Base-by-base conservation (phyloP, 2,329 filamentous ascomycete species). In the Cladobotryum protrusum region DNA sequence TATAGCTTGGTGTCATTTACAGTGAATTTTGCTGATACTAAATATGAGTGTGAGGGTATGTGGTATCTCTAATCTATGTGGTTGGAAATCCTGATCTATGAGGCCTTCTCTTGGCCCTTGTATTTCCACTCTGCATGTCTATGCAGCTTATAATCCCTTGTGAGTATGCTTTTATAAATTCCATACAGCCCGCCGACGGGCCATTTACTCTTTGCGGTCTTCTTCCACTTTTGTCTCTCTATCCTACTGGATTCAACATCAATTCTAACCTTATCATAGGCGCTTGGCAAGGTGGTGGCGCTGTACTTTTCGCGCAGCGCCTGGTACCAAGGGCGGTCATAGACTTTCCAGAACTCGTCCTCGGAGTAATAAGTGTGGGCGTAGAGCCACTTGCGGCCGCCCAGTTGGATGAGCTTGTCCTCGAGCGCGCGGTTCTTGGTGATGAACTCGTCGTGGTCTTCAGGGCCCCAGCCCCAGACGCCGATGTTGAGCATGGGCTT, bases 341-440 rank as follows among this genome's bases (percentile, higher is more conserved):
- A 87, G 46, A 82, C 72, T 33, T 69, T 59, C 83, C 83, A 87
- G 67, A 87, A 89, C 61, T 87, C 81, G 0, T 76, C 70, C 61
- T 86, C 78, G n/a, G 78, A 76, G 65, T 93, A 93, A 70, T 90
- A 95, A 0, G 87, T 86, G 61, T 92, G 86, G 3, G 89, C 88
- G 66, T 95, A 95, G 12, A 95, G 72, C 86, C 88, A 93, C 71
- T 95, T 95, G 72, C 86, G 81, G 2, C 89, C 89, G 43, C 83
- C 83, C 1, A 93, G 76, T 56, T 81, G 75, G 43, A 73, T 72
- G 4, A 91, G 78, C 61, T 86, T 85, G 17, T 72, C 69, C 69
- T 95, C 89, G 17, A 95, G 74, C 40, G 75, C 75, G 32, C 85
- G 78, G 67, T 95, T 95, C 57, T 81, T 79, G 36, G 68, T 63